Evolutionary conservation across 441 rosid species (phyloP).

Genomic region (Populus tomentosa): DNA sequence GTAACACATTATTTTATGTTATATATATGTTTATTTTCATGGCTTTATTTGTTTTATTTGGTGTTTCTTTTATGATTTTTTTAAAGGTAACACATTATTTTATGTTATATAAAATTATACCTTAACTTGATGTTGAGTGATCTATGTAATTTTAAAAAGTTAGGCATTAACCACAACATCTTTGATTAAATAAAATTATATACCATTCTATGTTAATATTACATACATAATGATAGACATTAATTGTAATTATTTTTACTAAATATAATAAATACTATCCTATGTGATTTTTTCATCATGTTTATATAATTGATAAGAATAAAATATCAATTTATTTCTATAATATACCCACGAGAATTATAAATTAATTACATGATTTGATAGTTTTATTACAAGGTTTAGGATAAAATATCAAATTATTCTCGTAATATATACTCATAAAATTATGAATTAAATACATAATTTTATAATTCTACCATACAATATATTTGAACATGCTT

Average conservation of each 20-base stretch:
- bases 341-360: constrained; percentile 6
- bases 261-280: background rate
- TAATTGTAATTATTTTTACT: constrained; percentile 1
- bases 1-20: no score
- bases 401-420: no score
- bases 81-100: no score
- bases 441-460: no score
- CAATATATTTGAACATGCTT: background rate
- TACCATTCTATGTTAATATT: background rate
- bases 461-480: no score
- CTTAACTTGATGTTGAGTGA: background rate
- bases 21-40: no score
- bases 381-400: background rate
- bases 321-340: constrained; percentile 7
- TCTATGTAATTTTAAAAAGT: constrained; percentile 4
- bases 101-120: no score
- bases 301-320: constrained; percentile 1
- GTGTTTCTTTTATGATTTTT: no score
- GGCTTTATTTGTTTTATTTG: no score
- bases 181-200: background rate
- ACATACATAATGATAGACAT: background rate
- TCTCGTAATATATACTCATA: no score
- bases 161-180: background rate
- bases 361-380: background rate
- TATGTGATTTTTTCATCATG: constrained; percentile 3